Evolutionary conservation across 2,329 filamentous ascomycete genomes (phyloP).

Genomic region (Pseudogymnoascus verrucosus): DNA sequence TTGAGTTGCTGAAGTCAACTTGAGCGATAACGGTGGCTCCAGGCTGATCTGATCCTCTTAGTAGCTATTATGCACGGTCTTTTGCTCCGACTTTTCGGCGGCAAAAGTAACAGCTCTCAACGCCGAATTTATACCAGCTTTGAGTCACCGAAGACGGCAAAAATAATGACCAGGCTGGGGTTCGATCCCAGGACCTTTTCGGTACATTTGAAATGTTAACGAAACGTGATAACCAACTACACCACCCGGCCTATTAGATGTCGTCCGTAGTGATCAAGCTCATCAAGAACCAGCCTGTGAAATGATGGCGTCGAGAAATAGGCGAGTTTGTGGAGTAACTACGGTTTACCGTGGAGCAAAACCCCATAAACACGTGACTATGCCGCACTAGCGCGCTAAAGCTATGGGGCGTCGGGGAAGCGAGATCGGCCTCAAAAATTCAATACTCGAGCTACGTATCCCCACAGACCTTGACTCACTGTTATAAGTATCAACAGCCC

Average conservation of each 20-base stretch:
- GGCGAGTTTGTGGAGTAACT: background rate
- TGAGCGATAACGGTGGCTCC: background rate
- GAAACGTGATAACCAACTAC: slow-evolving; percentile 7
- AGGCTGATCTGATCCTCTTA: background rate
- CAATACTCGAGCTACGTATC: slow-evolving; percentile 3
- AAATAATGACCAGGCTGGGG: background rate
- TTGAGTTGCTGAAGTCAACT: background rate
- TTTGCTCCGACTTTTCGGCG: background rate
- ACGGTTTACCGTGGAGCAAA: background rate
- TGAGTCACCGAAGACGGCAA: background rate
- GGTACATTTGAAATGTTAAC: background rate
- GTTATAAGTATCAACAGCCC: slow-evolving; percentile 25
- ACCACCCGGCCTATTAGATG: slow-evolving; percentile 4
- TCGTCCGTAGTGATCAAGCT: background rate
- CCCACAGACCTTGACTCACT: slow-evolving; percentile 8
- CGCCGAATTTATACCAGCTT: background rate
- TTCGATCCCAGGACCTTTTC: slow-evolving; percentile 7
- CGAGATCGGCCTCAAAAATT: slow-evolving; percentile 7
- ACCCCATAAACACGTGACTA: slow-evolving; percentile 1
- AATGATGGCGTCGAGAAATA: background rate
- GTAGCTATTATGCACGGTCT: background rate
- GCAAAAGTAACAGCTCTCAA: background rate
- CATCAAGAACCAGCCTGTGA: background rate
- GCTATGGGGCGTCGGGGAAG: slow-evolving; percentile 6
- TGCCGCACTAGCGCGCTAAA: background rate